Base-by-base conservation (phyloP, 169 alveolate genomes). In the Theileria annulata region DNA sequence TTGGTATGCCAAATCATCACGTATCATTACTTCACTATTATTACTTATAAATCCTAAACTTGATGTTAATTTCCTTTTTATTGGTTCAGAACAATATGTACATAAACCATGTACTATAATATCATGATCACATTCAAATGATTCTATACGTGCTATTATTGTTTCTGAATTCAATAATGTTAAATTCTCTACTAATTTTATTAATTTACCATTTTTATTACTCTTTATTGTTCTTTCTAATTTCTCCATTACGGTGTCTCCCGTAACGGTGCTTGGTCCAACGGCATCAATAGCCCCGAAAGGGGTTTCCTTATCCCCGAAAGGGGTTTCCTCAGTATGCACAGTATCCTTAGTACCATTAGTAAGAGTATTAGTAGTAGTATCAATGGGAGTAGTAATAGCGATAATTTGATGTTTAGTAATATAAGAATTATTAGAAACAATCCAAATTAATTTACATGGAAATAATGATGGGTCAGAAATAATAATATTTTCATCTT, bases 11-110 rank as follows among this genome's bases (percentile, higher is more conserved):
- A 86, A 63, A 23, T 67, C 85, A 12, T 89, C 56, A 64, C 81
- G 76, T 28, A 89, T 80, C 17, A 66, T 69, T 30, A 89, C 77
- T n/a, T 79, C 90, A 33, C 67, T 77, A 37, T 81, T 70, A 47
- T 71, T 81, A 17, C 92, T 86, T 58, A 89, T 77, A 73, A 89
- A 89, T 13, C 94, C 92, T 10, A 92, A 91, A 54, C 47, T 35
- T 5, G 8, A 35, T 35, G 3, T 35, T 8, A 3, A 8, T 2
- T 10, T 35, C 1, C 21, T 35, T 62, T 73, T 77, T 0, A 80
- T 56, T 2, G 33, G 82, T 25, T 37, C 49, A 10, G 79, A 75
- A 56, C 89, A 82, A 33, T 15, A 19, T 6, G 69, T 80, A 23
- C 89, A 82, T 15, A 82, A 51, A 21, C 89, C 89, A 60, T 82